Base-by-base conservation (phyloP, 768 basidiomycete genomes). In the Russula olivacea region DNA sequence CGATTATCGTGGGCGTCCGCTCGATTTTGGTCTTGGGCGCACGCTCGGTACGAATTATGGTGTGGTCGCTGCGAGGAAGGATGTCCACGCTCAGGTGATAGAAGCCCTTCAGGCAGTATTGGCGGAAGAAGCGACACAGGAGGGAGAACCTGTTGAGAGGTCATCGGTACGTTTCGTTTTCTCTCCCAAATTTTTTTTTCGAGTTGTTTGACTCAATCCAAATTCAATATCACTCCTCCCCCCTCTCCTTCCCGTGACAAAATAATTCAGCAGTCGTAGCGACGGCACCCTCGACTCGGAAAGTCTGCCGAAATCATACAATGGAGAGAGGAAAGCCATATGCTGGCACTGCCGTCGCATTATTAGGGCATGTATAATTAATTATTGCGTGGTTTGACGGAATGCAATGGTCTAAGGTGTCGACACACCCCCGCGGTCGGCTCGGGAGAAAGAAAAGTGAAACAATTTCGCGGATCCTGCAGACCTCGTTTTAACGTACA, bases 41-140 rank as follows among this genome's bases (percentile, higher is more conserved):
- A 93, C 91, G 1, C 75, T 98, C 41, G 89, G 87, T 2, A 85
- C 83, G 69, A 98, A 98, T 72, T 87, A 82, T 70, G 96, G 96
- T 0, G 83, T 98, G 23, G 81, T 98, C 8, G 95, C 91, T 36
- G 86, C 89, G 19, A 85, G 86, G 10, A 85, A 82, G 70, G 85
- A 81, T 9, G 79, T 87, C 2, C 92, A 97, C 67, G 70, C 76
- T 0, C 77, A 78, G 32, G 86, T 94, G 2, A 75, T 98, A 17
- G 82, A 80, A 52, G 93, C 92, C 0, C 84, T 98, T 6, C 82
- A 85, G 73, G 76, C 80, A 66, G 88, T 86, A 21, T 60, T 59
- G 58, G 58, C 58, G 17, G 62, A 54, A 19, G 50, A 21, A 36
- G 28, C 30, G 51, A 4, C 43, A 9, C 43, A 19, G n/a, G 10